Evolutionary conservation across 2,329 filamentous ascomycete genomes (phyloP).

Genomic region (Lachnellula hyalina): DNA sequence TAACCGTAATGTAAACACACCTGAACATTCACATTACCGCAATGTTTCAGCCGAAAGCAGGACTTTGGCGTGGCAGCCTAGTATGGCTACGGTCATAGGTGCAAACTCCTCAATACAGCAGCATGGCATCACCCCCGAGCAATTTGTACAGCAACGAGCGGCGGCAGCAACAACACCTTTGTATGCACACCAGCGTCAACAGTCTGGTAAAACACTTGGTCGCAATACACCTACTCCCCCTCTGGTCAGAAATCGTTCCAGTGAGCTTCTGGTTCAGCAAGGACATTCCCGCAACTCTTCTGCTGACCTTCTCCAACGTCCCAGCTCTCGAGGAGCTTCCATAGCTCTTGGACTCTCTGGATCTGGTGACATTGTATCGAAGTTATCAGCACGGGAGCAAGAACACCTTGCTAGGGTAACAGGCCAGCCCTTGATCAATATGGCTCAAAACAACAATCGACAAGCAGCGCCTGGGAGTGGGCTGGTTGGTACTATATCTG

Average conservation of each 20-base stretch:
- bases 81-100: conserved; percentile 49
- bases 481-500: conserved; percentile 73
- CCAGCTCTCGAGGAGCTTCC: conserved; percentile 55
- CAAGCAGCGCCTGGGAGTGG: conserved; percentile 48
- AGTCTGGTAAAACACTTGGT: conserved; percentile 46
- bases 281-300: conserved; percentile 43
- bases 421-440: conserved; percentile 65
- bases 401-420: conserved; percentile 83
- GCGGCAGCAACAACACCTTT: conserved; percentile 49
- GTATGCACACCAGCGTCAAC: conserved; percentile 53
- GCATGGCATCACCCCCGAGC: conserved; percentile 62
- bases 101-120: conserved; percentile 42
- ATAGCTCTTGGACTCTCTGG: conserved; percentile 26
- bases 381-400: conserved; percentile 81
- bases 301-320: conserved; percentile 43
- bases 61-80: conserved; percentile 76
- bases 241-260: conserved; percentile 35
- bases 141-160: conserved; percentile 77
- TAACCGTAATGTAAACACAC: conserved; percentile 36
- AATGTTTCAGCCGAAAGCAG: conserved; percentile 52
- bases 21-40: conserved; percentile 36
- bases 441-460: conserved; percentile 40
- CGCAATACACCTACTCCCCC: conserved; percentile 39
- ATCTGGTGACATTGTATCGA: conserved; percentile 45
- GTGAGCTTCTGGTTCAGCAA: conserved; percentile 23